Percentiles rank a stretch among this genome's conserved stretches.
Evolutionary conservation across 2,329 filamentous ascomycete genomes (phyloP).

Genomic region (Sclerotinia sclerotiorum): DNA sequence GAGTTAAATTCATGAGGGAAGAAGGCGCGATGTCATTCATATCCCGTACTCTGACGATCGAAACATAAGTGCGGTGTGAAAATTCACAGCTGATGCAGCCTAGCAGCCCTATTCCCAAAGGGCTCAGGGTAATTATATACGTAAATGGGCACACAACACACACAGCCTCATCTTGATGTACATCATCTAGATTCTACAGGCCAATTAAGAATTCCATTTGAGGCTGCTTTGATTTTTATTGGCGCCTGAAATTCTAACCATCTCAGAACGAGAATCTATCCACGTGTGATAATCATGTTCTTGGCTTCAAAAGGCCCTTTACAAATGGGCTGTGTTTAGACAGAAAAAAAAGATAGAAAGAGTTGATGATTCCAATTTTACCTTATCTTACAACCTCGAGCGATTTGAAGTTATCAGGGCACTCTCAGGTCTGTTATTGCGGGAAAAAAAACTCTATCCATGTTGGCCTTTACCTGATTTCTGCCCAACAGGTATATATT

Average conservation of each 20-base stretch:
- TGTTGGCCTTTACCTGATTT: conserved; percentile 9
- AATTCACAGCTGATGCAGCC: neutral
- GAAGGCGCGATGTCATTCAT: neutral
- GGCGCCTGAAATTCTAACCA: neutral
- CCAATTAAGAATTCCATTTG: neutral
- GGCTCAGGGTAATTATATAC: neutral
- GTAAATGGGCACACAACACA: neutral
- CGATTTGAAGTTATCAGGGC: neutral
- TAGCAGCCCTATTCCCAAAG: neutral
- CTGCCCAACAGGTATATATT: conserved; percentile 1
- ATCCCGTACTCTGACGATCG: too few relatives aligned
- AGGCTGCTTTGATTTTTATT: neutral
- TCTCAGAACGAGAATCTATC: neutral
- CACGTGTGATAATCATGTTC: conserved; percentile 7
- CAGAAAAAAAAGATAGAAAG: neutral
- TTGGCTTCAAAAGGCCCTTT: neutral
- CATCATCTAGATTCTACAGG: neutral
- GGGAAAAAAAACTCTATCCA: neutral
- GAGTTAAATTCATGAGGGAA: neutral
- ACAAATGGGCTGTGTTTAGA: neutral
- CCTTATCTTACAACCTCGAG: neutral
- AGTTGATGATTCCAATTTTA: neutral
- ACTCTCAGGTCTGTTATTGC: conserved; percentile 11
- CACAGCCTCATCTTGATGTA: conserved; percentile 6
- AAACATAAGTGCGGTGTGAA: neutral